Evolutionary conservation across 176 grass and related monocot species (phyloP).

Genomic region (Paspalum vaginatum): DNA sequence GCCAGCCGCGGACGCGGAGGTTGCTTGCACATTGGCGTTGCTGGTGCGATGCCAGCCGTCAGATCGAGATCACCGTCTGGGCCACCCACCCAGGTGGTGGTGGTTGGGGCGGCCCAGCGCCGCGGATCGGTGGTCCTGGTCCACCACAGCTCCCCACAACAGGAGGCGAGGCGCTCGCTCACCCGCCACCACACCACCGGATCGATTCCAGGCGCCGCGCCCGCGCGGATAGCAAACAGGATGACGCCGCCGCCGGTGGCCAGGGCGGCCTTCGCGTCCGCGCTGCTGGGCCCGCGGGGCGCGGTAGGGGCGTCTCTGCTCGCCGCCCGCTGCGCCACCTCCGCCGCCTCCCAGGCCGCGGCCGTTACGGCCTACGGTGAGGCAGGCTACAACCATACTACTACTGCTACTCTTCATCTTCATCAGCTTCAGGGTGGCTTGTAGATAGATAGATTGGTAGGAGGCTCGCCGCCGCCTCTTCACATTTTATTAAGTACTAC

Average conservation of each 20-base stretch:
- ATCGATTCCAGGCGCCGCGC: conserved; percentile 21
- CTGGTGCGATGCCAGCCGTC: neutral
- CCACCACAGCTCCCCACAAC: no score
- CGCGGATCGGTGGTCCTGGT: no score
- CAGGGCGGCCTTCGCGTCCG: conserved; percentile 54
- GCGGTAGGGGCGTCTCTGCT: conserved; percentile 6
- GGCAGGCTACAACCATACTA: neutral
- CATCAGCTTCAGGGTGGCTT: neutral
- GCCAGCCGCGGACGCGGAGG: conserved; percentile 37
- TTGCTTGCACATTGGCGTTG: neutral
- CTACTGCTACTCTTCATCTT: neutral
- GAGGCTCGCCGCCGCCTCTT: neutral
- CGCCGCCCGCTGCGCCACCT: conserved; percentile 48
- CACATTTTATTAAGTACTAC: no score
- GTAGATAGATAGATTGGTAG: neutral
- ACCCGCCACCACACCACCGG: neutral
- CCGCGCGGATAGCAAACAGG: neutral
- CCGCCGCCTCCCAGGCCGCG: conserved; percentile 30
- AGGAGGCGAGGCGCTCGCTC: no score
- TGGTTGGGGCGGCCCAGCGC: no score
- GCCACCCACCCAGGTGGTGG: no score
- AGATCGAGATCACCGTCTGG: neutral
- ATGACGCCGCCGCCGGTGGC: conserved; percentile 54
- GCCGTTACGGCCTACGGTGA: conserved; percentile 53
- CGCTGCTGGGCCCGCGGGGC: conserved; percentile 35